These are phyloP conservation scores for Oxyria digyna DNA, from an alignment of 148 eudicot genomes.

Conservation along the genomic window DNA sequence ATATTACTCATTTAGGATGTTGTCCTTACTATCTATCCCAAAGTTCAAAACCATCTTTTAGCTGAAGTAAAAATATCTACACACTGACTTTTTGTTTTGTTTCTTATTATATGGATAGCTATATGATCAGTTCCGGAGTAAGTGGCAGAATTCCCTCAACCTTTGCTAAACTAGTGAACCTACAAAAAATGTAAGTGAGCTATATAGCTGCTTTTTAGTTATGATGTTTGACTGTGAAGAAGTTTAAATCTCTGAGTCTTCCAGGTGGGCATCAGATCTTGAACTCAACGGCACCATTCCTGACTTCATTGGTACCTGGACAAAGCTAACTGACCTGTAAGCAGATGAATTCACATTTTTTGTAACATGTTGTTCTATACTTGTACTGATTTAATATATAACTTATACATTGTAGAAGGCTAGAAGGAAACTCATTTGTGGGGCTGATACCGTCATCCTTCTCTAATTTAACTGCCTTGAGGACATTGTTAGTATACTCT, in stretches of 20 bases:
- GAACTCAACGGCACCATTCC: slow-evolving; percentile 67
- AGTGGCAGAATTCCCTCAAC: slow-evolving; percentile 62
- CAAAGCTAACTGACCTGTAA: slow-evolving; percentile 40
- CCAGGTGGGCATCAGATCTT: slow-evolving; percentile 73
- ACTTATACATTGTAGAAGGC: slow-evolving; percentile 26
- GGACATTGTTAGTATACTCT: slow-evolving; percentile 36
- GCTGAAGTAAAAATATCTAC: too few species aligned
- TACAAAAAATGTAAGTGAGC: slow-evolving; percentile 37
- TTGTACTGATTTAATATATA: not conserved
- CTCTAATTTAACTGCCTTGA: slow-evolving; percentile 31
- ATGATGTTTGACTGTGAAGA: not conserved
- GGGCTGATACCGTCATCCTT: slow-evolving; percentile 52
- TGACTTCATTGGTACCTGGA: slow-evolving; percentile 56
- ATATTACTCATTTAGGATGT: too few species aligned
- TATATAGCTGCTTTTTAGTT: not conserved
- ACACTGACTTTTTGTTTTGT: not conserved
- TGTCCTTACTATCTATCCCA: too few species aligned
- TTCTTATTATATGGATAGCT: slow-evolving; percentile 26
- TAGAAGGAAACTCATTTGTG: slow-evolving; percentile 48
- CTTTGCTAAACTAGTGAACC: slow-evolving; percentile 41
- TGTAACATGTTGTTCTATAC: not conserved
- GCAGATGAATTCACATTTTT: not conserved
- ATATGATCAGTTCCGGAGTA: slow-evolving; percentile 56
- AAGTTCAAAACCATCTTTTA: too few species aligned
- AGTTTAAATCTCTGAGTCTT: not conserved